These are phyloP conservation scores for Harringtonia aguacate DNA, from an alignment of 2,329 filamentous ascomycete genomes.

Conservation along the genomic window DNA sequence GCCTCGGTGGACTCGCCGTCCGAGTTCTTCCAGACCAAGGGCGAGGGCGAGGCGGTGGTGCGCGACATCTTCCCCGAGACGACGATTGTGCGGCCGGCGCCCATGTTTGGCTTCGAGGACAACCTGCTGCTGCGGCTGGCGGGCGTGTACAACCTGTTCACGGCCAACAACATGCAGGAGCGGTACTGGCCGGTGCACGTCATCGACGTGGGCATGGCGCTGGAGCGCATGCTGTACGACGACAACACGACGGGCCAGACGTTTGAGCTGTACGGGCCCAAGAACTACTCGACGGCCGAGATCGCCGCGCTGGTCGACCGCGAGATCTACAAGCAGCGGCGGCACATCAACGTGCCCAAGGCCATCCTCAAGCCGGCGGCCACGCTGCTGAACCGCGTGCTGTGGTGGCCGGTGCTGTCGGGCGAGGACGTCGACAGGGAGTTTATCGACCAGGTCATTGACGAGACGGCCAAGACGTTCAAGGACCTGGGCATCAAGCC, in stretches of 20 bases:
- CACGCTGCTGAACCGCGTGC: slow-evolving; percentile 61
- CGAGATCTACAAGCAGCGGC: slow-evolving; percentile 82
- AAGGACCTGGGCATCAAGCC: slow-evolving; percentile 86
- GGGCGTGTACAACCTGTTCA: slow-evolving; percentile 69
- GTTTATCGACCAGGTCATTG: slow-evolving; percentile 87
- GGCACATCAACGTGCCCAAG: slow-evolving; percentile 88
- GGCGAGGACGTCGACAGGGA: slow-evolving; percentile 84
- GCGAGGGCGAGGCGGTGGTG: slow-evolving; percentile 68
- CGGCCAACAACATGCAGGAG: slow-evolving; percentile 88
- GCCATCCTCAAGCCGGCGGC: slow-evolving; percentile 64
- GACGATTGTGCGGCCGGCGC: slow-evolving; percentile 88
- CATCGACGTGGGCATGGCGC: slow-evolving; percentile 79
- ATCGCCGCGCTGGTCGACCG: slow-evolving; percentile 80
- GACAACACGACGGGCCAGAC: slow-evolving; percentile 85
- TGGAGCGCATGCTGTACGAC: slow-evolving; percentile 84
- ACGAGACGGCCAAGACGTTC: slow-evolving; percentile 87
- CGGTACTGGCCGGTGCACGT: slow-evolving; percentile 87
- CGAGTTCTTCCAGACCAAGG: slow-evolving; percentile 90
- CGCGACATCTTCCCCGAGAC: slow-evolving; percentile 91
- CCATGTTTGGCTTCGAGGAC: slow-evolving; percentile 93
- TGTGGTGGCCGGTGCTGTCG: slow-evolving; percentile 85
- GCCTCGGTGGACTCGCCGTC: slow-evolving; percentile 69
- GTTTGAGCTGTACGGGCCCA: slow-evolving; percentile 89
- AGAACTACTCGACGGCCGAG: slow-evolving; percentile 80
- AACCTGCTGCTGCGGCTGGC: slow-evolving; percentile 81